A percentile compares a stretch with the other conserved stretches of the same genome.
Evolutionary conservation across 2,329 filamentous ascomycete genomes (phyloP).

Genomic region (Xylariomycetidae sp.): DNA sequence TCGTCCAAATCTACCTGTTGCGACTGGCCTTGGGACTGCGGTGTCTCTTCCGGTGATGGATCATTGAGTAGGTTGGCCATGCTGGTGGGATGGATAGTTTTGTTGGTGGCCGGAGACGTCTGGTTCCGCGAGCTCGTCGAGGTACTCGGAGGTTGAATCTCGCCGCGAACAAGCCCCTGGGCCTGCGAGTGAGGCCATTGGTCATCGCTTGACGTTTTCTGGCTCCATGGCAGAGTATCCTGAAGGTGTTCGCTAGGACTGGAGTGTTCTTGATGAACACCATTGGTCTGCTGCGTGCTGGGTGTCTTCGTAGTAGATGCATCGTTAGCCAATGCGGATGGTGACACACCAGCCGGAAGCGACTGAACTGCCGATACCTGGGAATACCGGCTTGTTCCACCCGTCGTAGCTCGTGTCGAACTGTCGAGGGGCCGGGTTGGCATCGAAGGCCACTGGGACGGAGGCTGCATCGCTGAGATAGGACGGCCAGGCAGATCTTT

Average conservation of each 20-base stretch:
- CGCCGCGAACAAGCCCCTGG: constrained; percentile 40
- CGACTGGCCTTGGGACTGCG: constrained; percentile 26
- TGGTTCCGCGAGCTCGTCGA: constrained; percentile 18
- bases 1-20: constrained; percentile 41
- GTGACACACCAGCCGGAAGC: constrained; percentile 51
- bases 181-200: constrained; percentile 53
- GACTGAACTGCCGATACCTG: constrained; percentile 57
- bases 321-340: constrained; percentile 65
- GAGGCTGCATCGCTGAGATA: constrained; percentile 43
- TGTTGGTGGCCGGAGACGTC: constrained; percentile 32
- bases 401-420: constrained; percentile 32
- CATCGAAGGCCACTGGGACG: constrained; percentile 34
- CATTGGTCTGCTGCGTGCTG: constrained; percentile 70
- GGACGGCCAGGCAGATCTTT: constrained; percentile 36
- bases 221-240: constrained; percentile 47
- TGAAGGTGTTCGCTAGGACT: constrained; percentile 35
- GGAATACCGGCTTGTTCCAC: constrained; percentile 53
- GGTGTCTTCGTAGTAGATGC: constrained; percentile 92
- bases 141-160: constrained; percentile 29
- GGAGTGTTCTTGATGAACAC: constrained; percentile 44
- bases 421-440: constrained; percentile 25
- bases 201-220: constrained; percentile 45
- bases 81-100: constrained; percentile 28
- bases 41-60: constrained; percentile 28
- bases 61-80: constrained; percentile 37